Evolutionary conservation across 495 filamentous ascomycete species (phyloP), one percentile per base, ranked within the genome.

Genomic region (Aspergillus sparsus): DNA sequence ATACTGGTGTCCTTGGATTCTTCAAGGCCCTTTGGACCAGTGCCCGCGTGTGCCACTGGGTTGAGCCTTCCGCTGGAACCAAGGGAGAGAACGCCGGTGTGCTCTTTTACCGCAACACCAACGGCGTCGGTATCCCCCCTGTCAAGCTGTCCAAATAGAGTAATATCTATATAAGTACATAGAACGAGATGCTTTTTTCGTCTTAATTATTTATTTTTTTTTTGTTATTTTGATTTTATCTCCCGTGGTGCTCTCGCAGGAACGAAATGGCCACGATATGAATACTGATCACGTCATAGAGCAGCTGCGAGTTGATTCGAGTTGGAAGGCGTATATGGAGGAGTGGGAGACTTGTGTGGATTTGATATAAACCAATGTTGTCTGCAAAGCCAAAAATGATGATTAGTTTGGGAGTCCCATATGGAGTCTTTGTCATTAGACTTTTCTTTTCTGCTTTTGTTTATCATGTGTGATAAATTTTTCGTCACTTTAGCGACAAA

Each of bases 111-210:
- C 75, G 81, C 59, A 85, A 85, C 81, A 79, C 82, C 62, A 98
- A 96, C 74, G 85, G 85, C 15, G 71, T 90, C 18, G 90, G 90
- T 51, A 70, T 83, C 50, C 78, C 82, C 66, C 89, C 90, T 6
- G 53, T 74, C 65, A 84, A 85, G 73, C 65, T 74, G 34, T 55
- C 70, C 49, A 63, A 74, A 64, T 75, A 76, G 70, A 73, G 33
- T 21, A 53, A 54, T 16, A 32, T 41, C 32, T 49, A 36, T 59
- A 42, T 51, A 44, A 35, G 46, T 57, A 52, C 53, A 64, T 72
- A 66, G 62, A 65, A 63, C 55, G 55, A 27, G 49, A 45, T 36
- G 49, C 61, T 53, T 39, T 57, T 50, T 37, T 53, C 58, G 37
- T 16, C 56, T 56, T 51, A 51, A 55, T 56, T 57, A 32, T 41